These are phyloP conservation scores for Oryza coarctata DNA, from an alignment of 176 grass and related monocot genomes.

Conservation along the genomic window DNA sequence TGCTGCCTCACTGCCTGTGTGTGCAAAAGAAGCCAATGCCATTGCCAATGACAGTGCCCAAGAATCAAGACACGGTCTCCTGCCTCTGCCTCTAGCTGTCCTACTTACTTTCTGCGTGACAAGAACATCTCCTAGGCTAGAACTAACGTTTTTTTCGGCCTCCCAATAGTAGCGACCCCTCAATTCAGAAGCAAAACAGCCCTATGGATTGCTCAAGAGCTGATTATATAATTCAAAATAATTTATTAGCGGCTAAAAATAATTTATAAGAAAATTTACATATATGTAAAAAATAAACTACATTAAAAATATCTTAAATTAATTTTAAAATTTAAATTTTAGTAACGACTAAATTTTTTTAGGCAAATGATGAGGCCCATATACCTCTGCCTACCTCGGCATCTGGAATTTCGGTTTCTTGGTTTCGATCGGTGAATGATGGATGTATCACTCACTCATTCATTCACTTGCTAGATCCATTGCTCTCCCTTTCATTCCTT, in stretches of 20 bases:
- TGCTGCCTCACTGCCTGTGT: neutral
- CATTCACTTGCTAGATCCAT: neutral
- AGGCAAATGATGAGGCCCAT: too few species aligned
- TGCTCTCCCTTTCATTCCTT: neutral
- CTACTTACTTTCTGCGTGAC: neutral
- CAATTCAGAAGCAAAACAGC: neutral
- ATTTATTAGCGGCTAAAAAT: too few species aligned
- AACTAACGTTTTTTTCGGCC: neutral
- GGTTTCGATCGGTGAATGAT: slow-evolving; percentile 9
- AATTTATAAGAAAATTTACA: too few species aligned
- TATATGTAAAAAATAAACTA: too few species aligned
- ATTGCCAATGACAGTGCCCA: neutral
- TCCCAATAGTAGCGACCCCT: neutral
- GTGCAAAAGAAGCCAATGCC: slow-evolving; percentile 19
- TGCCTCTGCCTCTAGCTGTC: neutral
- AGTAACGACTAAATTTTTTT: too few species aligned
- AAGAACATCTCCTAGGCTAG: neutral
- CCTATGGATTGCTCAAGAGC: too few species aligned
- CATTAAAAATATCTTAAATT: too few species aligned
- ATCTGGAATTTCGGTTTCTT: neutral
- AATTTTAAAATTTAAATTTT: too few species aligned
- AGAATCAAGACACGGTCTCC: neutral
- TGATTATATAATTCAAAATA: too few species aligned
- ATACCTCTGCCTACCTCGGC: neutral
- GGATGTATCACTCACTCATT: neutral